Conservation (phyloP, 2,329 filamentous ascomycete species). For the Phyllosticta citriasiana region DNA sequence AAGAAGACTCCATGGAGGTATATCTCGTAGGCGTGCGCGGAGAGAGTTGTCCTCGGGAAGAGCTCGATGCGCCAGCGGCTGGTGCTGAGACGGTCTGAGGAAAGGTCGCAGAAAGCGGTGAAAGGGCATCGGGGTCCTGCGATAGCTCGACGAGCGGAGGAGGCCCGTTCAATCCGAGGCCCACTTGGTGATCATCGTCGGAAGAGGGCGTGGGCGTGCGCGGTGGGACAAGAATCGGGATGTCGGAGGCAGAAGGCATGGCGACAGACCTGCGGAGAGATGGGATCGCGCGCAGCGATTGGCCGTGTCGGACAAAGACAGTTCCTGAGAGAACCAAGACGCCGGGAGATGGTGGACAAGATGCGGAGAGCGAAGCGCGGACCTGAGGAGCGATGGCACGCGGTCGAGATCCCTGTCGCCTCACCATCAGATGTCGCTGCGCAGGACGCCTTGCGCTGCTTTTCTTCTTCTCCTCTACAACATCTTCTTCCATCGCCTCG, state of each 20-base stretch:
- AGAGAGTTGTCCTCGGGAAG: conserved; percentile 41
- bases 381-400: background rate
- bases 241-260: conserved; percentile 46
- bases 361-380: background rate
- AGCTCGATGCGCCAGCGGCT: background rate
- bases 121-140: conserved; percentile 23
- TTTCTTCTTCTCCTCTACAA: background rate
- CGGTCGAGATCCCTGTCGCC: background rate
- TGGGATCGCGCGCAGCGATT: conserved; percentile 2
- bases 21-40: conserved; percentile 22
- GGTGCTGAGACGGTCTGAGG: conserved; percentile 12
- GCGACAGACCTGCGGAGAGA: conserved; percentile 13
- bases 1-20: conserved; percentile 19
- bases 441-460: background rate
- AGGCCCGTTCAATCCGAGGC: conserved; percentile 23
- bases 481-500: background rate
- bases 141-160: conserved; percentile 11
- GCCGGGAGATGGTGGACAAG: background rate
- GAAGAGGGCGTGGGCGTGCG: conserved; percentile 56
- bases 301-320: conserved; percentile 13
- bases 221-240: conserved; percentile 50
- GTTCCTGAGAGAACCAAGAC: background rate
- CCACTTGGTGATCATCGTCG: conserved; percentile 33
- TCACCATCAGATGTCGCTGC: background rate
- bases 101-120: conserved; percentile 31